Conservation (phyloP, 1,284 basidiomycete genomes). For the Inonotus obliquus region DNA sequence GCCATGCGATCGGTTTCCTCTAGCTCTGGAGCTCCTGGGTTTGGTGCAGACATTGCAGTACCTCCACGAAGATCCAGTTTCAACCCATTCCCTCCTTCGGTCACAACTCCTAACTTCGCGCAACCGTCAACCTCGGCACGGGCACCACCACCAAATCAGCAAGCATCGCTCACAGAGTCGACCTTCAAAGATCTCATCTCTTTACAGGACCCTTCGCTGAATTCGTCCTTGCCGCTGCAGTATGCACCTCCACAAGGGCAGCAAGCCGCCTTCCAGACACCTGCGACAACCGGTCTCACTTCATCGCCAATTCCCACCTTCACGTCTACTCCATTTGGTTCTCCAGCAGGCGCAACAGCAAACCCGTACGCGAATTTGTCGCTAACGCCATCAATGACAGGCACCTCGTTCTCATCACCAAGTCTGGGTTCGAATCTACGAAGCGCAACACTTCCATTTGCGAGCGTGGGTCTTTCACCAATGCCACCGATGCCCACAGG, state of each 20-base stretch:
- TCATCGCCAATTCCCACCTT: not conserved
- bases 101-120: not conserved
- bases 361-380: slow-evolving; percentile 14
- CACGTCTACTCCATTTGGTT: not conserved
- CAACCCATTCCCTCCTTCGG: slow-evolving; percentile 5
- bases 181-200: slow-evolving; percentile 42
- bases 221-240: slow-evolving; percentile 52
- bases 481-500: slow-evolving; percentile 16
- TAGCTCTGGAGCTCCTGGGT: not conserved
- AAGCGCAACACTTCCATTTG: slow-evolving; percentile 11
- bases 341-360: not conserved
- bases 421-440: not conserved
- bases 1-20: slow-evolving; percentile 1
- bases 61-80: slow-evolving; percentile 6
- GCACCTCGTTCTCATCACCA: not conserved
- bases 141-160: slow-evolving; percentile 14
- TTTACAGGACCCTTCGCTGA: slow-evolving; percentile 39
- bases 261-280: slow-evolving; percentile 14
- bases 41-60: not conserved
- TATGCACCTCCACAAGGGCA: slow-evolving; percentile 31
- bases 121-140: slow-evolving; percentile 3
- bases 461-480: slow-evolving; percentile 6
- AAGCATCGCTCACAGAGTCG: slow-evolving; percentile 33
- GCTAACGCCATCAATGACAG: not conserved
- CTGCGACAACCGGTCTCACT: not conserved